Conservation (phyloP, 768 basidiomycete species). For the Mycena sanguinolenta region DNA sequence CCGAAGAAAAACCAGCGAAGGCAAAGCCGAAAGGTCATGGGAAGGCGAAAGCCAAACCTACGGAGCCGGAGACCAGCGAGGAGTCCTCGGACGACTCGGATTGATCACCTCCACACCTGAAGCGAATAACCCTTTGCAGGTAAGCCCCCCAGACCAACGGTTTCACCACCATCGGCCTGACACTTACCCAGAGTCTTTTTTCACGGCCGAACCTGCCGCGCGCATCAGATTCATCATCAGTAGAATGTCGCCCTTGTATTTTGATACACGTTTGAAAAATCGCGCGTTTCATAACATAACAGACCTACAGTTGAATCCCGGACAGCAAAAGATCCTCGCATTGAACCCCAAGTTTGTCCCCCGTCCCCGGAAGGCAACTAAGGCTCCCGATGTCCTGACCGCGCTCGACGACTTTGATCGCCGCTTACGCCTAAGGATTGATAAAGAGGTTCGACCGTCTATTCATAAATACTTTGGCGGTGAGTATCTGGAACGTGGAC, state of each 20-base stretch:
- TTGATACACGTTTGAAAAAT: background rate
- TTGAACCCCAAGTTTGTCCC: background rate
- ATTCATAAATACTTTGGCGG: background rate
- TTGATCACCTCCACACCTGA: no score
- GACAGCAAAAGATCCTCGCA: background rate
- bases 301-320: background rate
- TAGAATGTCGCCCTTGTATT: background rate
- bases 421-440: background rate
- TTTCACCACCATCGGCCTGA: background rate
- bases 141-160: background rate
- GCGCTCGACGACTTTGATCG: background rate
- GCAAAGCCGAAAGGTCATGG: no score
- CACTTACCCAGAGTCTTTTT: background rate
- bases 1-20: no score
- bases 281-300: background rate
- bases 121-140: no score
- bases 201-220: background rate
- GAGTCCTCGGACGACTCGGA: no score
- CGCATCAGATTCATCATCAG: background rate
- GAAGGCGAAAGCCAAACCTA: no score
- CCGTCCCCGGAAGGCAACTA: no score
- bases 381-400: background rate
- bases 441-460: background rate
- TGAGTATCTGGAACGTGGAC: background rate
- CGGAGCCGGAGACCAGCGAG: no score